Conservation (phyloP, 441 rosid species). For the Manihot esculenta region DNA sequence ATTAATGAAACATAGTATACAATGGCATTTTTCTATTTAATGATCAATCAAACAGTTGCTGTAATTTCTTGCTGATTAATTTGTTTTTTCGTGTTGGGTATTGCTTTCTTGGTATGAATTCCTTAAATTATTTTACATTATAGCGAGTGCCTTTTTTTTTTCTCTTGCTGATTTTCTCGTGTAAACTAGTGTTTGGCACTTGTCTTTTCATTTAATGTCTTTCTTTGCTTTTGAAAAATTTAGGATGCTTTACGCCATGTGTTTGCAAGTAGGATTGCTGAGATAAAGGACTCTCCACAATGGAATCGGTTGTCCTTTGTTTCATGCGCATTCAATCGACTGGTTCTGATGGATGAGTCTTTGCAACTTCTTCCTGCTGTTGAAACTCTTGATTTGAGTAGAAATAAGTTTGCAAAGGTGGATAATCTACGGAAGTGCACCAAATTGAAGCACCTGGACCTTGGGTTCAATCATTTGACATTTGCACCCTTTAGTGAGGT, state of each 20-base stretch:
- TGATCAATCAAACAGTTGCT: not conserved
- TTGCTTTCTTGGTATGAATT: not conserved
- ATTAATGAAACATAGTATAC: not conserved
- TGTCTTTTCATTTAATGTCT: not conserved
- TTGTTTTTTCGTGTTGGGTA: not conserved
- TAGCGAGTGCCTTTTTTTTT: not conserved
- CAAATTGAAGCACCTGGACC: constrained; percentile 88
- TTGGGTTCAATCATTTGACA: constrained; percentile 86
- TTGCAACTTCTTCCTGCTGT: constrained; percentile 96
- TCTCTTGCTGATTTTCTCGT: not conserved
- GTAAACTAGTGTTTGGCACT: not conserved
- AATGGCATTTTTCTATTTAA: not conserved
- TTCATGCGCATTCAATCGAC: constrained; percentile 78
- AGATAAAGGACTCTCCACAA: constrained; percentile 76
- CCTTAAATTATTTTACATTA: too few relatives aligned
- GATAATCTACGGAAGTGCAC: constrained; percentile 81
- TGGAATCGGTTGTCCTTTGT: constrained; percentile 85
- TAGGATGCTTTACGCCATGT: constrained; percentile 95
- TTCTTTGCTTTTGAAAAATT: constrained; percentile 15
- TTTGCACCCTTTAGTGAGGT: constrained; percentile 76
- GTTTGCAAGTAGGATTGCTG: constrained; percentile 88
- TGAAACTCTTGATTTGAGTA: constrained; percentile 91
- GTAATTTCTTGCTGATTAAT: not conserved
- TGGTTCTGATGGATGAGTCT: constrained; percentile 98
- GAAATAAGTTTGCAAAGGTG: constrained; percentile 84